These are phyloP conservation scores for Dimocarpus longan DNA, from an alignment of 345 rosid species.

Conservation along the genomic window DNA sequence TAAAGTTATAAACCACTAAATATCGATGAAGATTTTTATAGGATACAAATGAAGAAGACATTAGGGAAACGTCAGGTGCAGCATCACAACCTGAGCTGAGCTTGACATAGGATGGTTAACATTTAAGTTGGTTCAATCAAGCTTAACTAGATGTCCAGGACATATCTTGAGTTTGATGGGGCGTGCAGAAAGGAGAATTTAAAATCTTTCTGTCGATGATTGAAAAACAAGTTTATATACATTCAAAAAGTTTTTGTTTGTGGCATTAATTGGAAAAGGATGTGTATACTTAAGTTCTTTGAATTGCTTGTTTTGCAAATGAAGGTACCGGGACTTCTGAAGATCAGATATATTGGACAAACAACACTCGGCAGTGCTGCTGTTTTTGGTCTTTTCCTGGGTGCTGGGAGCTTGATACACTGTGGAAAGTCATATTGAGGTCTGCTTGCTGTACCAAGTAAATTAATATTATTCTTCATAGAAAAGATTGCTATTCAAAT, in stretches of 20 bases:
- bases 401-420: slow-evolving; percentile 87
- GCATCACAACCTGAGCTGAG: neutral
- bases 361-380: slow-evolving; percentile 91
- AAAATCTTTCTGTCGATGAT: too few relatives aligned
- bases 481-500: neutral
- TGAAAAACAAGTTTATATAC: neutral
- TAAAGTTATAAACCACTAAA: too few relatives aligned
- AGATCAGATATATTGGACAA: slow-evolving; percentile 88
- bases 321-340: slow-evolving; percentile 81
- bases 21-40: too few relatives aligned
- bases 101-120: neutral
- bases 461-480: neutral
- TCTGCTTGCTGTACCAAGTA: neutral
- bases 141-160: too few relatives aligned
- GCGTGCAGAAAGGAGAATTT: too few relatives aligned
- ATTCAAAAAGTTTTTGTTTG: neutral
- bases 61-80: too few relatives aligned
- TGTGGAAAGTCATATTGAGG: slow-evolving; percentile 64
- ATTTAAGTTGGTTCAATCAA: too few relatives aligned
- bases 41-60: too few relatives aligned
- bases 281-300: neutral
- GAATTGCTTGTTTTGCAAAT: neutral
- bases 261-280: neutral
- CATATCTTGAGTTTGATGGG: too few relatives aligned
- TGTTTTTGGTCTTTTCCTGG: slow-evolving; percentile 90